phyloP scores from a whole-genome alignment of 2,329 filamentous ascomycete species.

The Alternaria panax region DNA sequence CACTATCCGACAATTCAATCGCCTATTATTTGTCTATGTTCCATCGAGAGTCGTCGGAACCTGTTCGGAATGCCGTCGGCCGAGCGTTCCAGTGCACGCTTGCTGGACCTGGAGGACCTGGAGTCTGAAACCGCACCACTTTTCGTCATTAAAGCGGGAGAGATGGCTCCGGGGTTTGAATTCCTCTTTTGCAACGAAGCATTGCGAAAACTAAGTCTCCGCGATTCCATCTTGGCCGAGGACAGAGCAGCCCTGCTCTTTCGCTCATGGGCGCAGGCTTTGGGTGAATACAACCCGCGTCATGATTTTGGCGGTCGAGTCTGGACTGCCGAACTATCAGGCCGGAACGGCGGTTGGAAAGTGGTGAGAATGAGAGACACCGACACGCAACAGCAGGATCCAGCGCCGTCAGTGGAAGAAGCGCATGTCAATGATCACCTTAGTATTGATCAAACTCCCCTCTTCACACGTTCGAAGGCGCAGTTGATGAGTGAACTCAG shows the following conservation, averaged over 20 bases:
- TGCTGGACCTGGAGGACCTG: constrained; percentile 32
- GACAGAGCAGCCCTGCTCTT: constrained; percentile 30
- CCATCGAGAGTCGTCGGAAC: not conserved
- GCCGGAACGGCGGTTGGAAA: constrained; percentile 25
- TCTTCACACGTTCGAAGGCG: constrained; percentile 17
- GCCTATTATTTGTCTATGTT: not conserved
- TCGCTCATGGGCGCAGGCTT: constrained; percentile 37
- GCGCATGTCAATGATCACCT: not conserved
- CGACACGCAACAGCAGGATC: not conserved
- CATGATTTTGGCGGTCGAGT: constrained; percentile 24
- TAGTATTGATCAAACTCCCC: not conserved
- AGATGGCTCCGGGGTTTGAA: constrained; percentile 22
- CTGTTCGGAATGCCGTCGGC: constrained; percentile 10
- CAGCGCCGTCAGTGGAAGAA: constrained; percentile 1
- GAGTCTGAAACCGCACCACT: constrained; percentile 32
- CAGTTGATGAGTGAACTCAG: constrained; percentile 12
- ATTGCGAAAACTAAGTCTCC: constrained; percentile 23
- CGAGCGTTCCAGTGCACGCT: not conserved
- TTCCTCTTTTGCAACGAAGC: constrained; percentile 34
- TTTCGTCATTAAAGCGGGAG: constrained; percentile 30
- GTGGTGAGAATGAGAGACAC: constrained; percentile 20
- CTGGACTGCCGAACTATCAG: constrained; percentile 30
- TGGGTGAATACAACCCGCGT: constrained; percentile 17
- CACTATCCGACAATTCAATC: not conserved
- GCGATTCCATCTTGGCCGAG: constrained; percentile 13